phyloP scores from a whole-genome alignment of 2,329 filamentous ascomycete species.

The Zasmidium citrigriseum region DNA sequence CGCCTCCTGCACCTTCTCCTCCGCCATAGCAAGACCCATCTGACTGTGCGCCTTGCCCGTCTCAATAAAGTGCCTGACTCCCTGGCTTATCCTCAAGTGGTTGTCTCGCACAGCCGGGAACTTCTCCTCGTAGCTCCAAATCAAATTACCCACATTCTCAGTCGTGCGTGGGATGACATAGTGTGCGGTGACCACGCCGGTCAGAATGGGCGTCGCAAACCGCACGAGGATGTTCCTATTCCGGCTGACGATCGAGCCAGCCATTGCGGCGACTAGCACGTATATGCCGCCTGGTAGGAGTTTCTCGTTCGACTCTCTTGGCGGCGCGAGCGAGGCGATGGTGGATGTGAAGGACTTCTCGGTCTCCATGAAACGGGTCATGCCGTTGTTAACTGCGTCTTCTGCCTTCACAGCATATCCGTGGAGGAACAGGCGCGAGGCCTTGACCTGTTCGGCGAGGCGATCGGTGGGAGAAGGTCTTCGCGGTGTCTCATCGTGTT shows the following conservation, averaged over 20 bases:
- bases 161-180: slow-evolving; percentile 85
- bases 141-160: slow-evolving; percentile 79
- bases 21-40: slow-evolving; percentile 70
- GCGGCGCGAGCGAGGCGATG: slow-evolving; percentile 81
- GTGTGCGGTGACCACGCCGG: slow-evolving; percentile 83
- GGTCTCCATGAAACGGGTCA: slow-evolving; percentile 78
- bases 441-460: slow-evolving; percentile 78
- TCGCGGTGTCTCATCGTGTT: slow-evolving; percentile 34
- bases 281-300: slow-evolving; percentile 89
- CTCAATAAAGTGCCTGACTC: slow-evolving; percentile 67
- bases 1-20: slow-evolving; percentile 75
- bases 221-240: slow-evolving; percentile 85
- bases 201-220: slow-evolving; percentile 71
- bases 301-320: slow-evolving; percentile 81
- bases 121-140: slow-evolving; percentile 91
- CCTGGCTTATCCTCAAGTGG: slow-evolving; percentile 71
- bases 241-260: slow-evolving; percentile 84
- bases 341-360: slow-evolving; percentile 91
- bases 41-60: slow-evolving; percentile 75
- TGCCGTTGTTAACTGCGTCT: slow-evolving; percentile 77
- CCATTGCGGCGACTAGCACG: slow-evolving; percentile 91
- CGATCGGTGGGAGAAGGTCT: slow-evolving; percentile 82
- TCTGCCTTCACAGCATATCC: slow-evolving; percentile 72
- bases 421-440: slow-evolving; percentile 79
- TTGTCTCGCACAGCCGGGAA: slow-evolving; percentile 81